Evolutionary conservation across 345 rosid genomes (phyloP).

Genomic region (Barbarea vulgaris): DNA sequence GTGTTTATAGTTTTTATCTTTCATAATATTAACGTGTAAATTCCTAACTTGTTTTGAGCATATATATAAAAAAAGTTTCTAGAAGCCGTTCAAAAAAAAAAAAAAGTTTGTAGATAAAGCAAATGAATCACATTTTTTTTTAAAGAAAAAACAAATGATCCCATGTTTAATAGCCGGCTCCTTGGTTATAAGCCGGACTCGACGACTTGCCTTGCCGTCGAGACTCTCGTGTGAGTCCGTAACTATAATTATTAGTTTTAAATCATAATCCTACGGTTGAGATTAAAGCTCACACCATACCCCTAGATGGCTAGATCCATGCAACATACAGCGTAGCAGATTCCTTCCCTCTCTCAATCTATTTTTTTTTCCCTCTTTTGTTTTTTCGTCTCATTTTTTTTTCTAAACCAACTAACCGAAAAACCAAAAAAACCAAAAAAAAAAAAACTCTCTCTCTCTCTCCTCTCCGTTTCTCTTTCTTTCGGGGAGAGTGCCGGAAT

Average conservation of each 20-base stretch:
- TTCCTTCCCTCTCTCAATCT: conserved; percentile 8
- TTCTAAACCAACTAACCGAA: conserved; percentile 33
- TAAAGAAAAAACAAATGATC: not conserved
- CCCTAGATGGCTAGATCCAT: conserved; percentile 19
- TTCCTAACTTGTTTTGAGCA: not conserved
- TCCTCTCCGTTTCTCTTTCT: conserved; percentile 39
- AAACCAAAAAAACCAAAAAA: not conserved
- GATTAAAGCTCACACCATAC: conserved; percentile 12
- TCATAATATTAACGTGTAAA: not conserved
- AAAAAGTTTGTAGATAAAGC: not conserved
- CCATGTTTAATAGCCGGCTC: conserved; percentile 27
- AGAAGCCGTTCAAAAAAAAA: not conserved
- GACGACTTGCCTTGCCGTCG: conserved; percentile 29
- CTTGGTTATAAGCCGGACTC: not conserved
- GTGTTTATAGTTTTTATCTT: too few species aligned
- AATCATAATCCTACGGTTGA: conserved; percentile 29
- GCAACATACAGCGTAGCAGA: conserved; percentile 26
- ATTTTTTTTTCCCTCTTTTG: not conserved
- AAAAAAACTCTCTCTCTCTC: conserved; percentile 11
- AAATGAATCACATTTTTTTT: not conserved
- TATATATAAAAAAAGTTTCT: not conserved
- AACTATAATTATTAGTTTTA: not conserved
- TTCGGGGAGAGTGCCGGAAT: conserved; percentile 32
- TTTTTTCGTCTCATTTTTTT: conserved; percentile 19
- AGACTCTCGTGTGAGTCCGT: conserved; percentile 36